Evolutionary conservation across 2,329 filamentous ascomycete species (phyloP), one percentile per base, ranked within the genome.

Genomic region (Penicillium brasilianum): DNA sequence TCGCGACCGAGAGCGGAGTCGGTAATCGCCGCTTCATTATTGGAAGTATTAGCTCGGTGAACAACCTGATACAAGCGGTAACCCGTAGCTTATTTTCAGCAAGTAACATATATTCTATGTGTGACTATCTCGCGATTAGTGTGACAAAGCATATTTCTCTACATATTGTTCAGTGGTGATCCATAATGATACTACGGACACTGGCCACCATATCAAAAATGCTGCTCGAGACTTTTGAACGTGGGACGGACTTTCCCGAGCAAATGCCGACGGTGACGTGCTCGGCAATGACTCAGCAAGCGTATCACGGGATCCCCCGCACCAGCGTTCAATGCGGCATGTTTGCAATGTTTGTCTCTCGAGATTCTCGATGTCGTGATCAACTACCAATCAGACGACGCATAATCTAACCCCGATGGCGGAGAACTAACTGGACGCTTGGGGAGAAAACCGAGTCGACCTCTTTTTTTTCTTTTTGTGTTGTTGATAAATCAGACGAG

Each of bases 291-390:
- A 56, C 39, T 56, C 53, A 56, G 53, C 53, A 48, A 46, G 4
- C 7, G 9, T 18, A 67, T 75, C 73, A 75, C 72, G 68, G 66
- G 72, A 68, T 65, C 63, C 65, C 65, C 68, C 64, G 67, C 69
- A 69, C 70, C 62, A 66, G 50, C 13, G 11, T 69, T 67, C 44
- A 52, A 73, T 65, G 10, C 4, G 66, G 73, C 20, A 66, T 59
- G 73, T 76, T 76, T 76, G 74, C 67, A 69, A 55, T 3, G 0
- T n/a, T 53, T 36, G 32, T 39, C 30, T 18, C 37, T 22, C 14
- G 22, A 53, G 71, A 76, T 76, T 74, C 72, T 75, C 75, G 77
- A 80, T 80, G 77, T 79, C 78, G 78, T 79, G 77, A 79, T 80
- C 77, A 66, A 46, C 59, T 58, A 58, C 77, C 77, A 80, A 80